Base-by-base conservation (phyloP, 768 basidiomycete genomes). In the Podaxis mareebaensis region DNA sequence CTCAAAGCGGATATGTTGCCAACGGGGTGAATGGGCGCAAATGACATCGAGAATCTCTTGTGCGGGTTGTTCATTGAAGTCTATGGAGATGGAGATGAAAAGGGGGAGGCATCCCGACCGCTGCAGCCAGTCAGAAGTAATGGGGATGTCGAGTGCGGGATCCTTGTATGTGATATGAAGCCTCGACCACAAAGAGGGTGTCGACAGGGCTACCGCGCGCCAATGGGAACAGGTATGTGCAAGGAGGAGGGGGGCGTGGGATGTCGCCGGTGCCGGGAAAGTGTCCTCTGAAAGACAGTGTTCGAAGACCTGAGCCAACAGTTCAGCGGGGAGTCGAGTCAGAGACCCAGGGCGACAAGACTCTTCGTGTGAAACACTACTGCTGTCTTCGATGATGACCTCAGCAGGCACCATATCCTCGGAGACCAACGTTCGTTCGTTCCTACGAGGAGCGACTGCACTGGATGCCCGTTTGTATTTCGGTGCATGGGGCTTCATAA, bases 151-250 rank as follows among this genome's bases (percentile, higher is more conserved):
- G 46, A 71, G 68, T 10, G 61, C 58, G 17, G 70, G 69, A 60
- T 71, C 70, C 51, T 70, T 72, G 66, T 75, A 75, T 54, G 72
- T 68, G 65, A 75, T 69, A 53, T 76, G 74, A n/a, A 76, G 64
- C 7, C 68, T 49, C 0, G 71, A 57, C 75, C 75, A 76, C 1
- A 76, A 69, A 20, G 69, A 67, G 38, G 73, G 74, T 2, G 66
- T 69, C 28, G 71, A 67, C 39, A 71, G 52, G 26, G 74, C 70
- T 6, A 75, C 64, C 26, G 65, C 48, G 22, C 75, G 70, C 73
- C 73, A 75, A 42, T 65, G 51, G 3, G 68, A 65, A 22, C 71
- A 76, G 12, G 75, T 67, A 46, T 73, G 73, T 17, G 68, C 69
- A 46, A 74, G 68, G 22, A 72, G 67, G 24, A 76, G 67, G 15